Evolutionary conservation across 1,284 basidiomycete genomes (phyloP), one percentile per base, ranked within the genome.

Genomic region (Malassezia caprae): DNA sequence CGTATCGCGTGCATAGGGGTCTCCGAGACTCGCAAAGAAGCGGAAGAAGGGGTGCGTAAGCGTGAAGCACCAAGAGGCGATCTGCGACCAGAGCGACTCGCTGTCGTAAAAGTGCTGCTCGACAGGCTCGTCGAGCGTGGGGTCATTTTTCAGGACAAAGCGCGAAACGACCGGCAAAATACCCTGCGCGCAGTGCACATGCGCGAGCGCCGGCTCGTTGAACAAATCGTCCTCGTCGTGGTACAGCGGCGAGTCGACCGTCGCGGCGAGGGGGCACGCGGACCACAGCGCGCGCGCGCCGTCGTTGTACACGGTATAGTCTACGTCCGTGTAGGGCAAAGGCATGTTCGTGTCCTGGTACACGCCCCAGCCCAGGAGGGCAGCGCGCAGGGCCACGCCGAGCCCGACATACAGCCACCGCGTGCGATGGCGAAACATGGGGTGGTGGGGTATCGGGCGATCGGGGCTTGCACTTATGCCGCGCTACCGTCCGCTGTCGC

Each of bases 311-410:
- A 99, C 93, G 39, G 84, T 81, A 76, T 96, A 98, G 77, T 99
- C 94, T 56, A 98, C 80, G 76, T 99, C 93, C 15, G 93, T 98
- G 75, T 96, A 98, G 72, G 90, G 90, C 28, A 96, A 82, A n/a
- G 82, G 72, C 1, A 85, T 86, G 60, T 78, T 82, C 3, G 81
- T 80, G 68, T 93, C 89, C 61, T 90, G 88, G 82, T 87, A 89
- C 76, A 86, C 84, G 69, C 87, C 88, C 75, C 89, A 91, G 5
- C 84, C 68, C 53, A 93, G 84, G 42, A 93, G 81, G 12, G 72
- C 79, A 19, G 86, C 73, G 50, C 89, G 83, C 43, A 90, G 69
- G 23, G 80, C 32, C 15, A 79, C 70, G 1, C 87, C 84, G 23
- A 80, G 62, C 17, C 48, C 37, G 27, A 72, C 51, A 46, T 67